phyloP scores from a whole-genome alignment of 306 rosid genomes.

The Gastrolobium villosum region DNA sequence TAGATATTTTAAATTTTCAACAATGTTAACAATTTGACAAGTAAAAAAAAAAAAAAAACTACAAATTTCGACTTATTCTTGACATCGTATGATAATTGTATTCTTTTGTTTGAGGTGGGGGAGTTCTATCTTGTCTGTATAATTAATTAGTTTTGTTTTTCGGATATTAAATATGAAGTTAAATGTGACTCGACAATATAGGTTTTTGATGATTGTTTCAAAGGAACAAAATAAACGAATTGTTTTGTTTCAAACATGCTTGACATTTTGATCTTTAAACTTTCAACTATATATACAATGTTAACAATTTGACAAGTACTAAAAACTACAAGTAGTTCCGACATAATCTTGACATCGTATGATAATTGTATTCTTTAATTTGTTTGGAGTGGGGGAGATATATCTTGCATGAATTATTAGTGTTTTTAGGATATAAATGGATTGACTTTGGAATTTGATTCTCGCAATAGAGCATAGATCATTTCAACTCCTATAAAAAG shows the following conservation, averaged over 20 bases:
- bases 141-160: too few relatives aligned
- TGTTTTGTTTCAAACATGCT: slow-evolving; percentile 27
- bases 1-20: not conserved
- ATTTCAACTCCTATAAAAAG: not conserved
- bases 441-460: not conserved
- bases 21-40: not conserved
- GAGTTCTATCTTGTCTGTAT: too few relatives aligned
- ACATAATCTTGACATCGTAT: not conserved
- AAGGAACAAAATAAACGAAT: slow-evolving; percentile 27
- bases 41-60: not conserved
- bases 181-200: not conserved
- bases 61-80: too few relatives aligned
- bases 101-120: too few relatives aligned
- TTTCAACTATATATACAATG: not conserved
- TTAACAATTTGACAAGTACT: not conserved
- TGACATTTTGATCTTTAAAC: not conserved
- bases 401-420: not conserved
- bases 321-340: not conserved
- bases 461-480: not conserved
- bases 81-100: too few relatives aligned
- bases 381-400: not conserved
- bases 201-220: slow-evolving; percentile 1
- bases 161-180: not conserved
- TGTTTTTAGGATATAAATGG: not conserved
- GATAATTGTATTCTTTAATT: not conserved